Percentiles rank a stretch among this genome's conserved stretches.
Conservation (phyloP, 2,329 filamentous ascomycete genomes). For the Shiraia sp. region DNA sequence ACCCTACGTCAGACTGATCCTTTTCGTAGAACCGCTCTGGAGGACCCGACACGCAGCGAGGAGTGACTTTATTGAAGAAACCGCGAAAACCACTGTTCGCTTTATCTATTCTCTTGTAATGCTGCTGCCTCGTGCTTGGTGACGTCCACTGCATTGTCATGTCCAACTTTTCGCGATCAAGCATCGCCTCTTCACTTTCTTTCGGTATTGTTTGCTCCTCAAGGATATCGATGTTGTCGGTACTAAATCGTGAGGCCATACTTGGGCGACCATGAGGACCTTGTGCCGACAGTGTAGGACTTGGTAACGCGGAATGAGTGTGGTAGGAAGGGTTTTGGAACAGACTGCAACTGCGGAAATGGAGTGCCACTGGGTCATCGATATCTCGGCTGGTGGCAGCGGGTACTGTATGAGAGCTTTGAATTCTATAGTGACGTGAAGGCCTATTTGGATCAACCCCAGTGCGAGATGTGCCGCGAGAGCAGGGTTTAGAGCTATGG, state of each 20-base stretch:
- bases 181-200: conserved; percentile 20
- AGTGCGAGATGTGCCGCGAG: conserved; percentile 40
- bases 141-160: conserved; percentile 46
- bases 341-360: conserved; percentile 44
- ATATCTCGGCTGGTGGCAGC: conserved; percentile 35
- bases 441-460: conserved; percentile 40
- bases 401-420: conserved; percentile 35
- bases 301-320: conserved; percentile 22
- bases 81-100: conserved; percentile 44
- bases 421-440: conserved; percentile 40
- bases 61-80: conserved; percentile 34
- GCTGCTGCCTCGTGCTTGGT: conserved; percentile 34
- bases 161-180: conserved; percentile 13
- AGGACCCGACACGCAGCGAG: conserved; percentile 38
- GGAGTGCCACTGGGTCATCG: conserved; percentile 45
- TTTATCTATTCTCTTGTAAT: conserved; percentile 45
- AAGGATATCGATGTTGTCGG: conserved; percentile 16
- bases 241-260: conserved; percentile 19
- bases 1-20: conserved; percentile 39
- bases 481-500: conserved; percentile 39
- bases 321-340: conserved; percentile 39
- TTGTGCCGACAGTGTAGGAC: conserved; percentile 24
- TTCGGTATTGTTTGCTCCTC: conserved; percentile 14
- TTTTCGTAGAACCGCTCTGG: conserved; percentile 43
- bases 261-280: conserved; percentile 12